Base-by-base conservation (phyloP, 148 eudicot genomes). In the Vaccinium darrowii region DNA sequence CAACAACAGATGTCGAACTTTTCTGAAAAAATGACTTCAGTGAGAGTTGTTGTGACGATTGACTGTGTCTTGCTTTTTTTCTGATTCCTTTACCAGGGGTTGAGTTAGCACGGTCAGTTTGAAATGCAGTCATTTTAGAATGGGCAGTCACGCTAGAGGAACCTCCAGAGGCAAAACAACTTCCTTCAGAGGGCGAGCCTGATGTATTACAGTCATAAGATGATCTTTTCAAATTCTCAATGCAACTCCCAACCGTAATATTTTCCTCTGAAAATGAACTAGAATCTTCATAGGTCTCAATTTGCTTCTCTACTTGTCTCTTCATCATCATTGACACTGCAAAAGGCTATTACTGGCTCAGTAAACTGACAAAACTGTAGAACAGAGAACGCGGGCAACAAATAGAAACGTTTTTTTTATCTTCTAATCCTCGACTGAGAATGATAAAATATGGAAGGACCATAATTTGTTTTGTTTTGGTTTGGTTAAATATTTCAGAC, bases 11-110 rank as follows among this genome's bases (percentile, higher is more conserved):
- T 54, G 23, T 81, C 25, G 92, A 63, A 85, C 87, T 90, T 86
- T 85, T 95, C 85, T 84, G 89, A 85, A 97, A 97, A 84, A 97
- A 97, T 21, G 98, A 94, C 75, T 88, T 94, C 84, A 97, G 93
- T 81, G 99, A 92, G 79, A 90, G 94, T 86, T 97, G 94, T 85
- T 97, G 99, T 83, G 95, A 91, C 76, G 82, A 89, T 82, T 92
- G 95, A 82, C 87, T 88, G 71, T 89, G 88, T 86, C 91, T 97
- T 81, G 86, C 81, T 87, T 93, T 94, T 86, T 93, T 97, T 89
- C 87, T 94, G 84, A 84, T 85, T 39, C 63, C 88, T 85, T 75
- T 87, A 62, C 83, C 83, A 52, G 86, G 53, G 25, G 52, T 11
- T 57, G 87, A 83, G 81, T 84, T 85, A 78, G 81, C 53, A 81